Evolutionary conservation across 352 stramenopile genomes (phyloP), one percentile per base, ranked within the genome.

Genomic region (Saprolegnia diclina): DNA sequence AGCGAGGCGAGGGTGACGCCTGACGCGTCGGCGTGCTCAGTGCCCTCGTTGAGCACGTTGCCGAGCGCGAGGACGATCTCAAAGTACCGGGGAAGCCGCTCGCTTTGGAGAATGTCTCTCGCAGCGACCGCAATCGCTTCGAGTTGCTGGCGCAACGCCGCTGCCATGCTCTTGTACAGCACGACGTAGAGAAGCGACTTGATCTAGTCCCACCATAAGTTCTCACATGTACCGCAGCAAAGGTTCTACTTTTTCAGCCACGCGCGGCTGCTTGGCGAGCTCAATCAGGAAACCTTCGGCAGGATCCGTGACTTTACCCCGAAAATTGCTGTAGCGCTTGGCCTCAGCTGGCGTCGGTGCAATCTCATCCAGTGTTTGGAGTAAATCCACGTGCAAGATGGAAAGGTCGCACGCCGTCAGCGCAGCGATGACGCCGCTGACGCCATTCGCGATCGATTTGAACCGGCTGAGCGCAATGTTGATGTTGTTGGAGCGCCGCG

Each of bases 391-490:
- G 13, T 82, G 85, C n/a, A 91, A 73, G 42, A 85, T 85, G 21
- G 75, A 71, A 21, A 88, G 83, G 48, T 91, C 79, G 57, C 85
- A 89, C 7, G 56, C 40, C 76, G 75, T 26, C 88, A 65, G 19
- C 74, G 82, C 45, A 32, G 50, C 63, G n/a, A 90, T 61, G 55
- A 90, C 83, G 26, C 72, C 72, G 0, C 82, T 72, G 19, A 74
- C 57, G 24, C 81, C 85, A 3, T 83, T 81, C 13, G 42, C 42
- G 9, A 79, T 24, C 10, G 70, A 48, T 70, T 93, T 93, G 37
- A 91, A 91, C 65, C 88, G 83, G n/a, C 74, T 88, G 4, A 93
- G 44, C 0, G 80, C 83, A 69, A 93, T 93, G 5, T 79, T 87
- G 65, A 93, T 91, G 48, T 90, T 91, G 76, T 91, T 91, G 5